phyloP scores from a whole-genome alignment of 2,329 filamentous ascomycete genomes.

The Colletotrichum lentis region DNA sequence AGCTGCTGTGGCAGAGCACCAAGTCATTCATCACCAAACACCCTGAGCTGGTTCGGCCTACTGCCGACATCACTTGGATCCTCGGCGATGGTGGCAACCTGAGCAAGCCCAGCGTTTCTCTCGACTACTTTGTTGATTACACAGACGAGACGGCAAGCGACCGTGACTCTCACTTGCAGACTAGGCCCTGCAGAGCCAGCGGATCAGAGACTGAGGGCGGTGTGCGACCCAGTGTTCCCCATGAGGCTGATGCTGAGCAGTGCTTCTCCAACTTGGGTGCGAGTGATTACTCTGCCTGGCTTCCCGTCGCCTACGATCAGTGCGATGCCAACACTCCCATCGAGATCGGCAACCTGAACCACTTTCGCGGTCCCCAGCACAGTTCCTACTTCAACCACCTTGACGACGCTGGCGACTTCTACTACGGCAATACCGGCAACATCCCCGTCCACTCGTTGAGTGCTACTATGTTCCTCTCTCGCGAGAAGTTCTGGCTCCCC shows the following conservation, averaged over 20 bases:
- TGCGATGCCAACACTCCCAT: slow-evolving; percentile 63
- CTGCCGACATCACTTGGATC: slow-evolving; percentile 60
- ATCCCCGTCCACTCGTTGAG: slow-evolving; percentile 63
- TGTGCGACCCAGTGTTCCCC: slow-evolving; percentile 37
- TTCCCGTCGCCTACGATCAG: slow-evolving; percentile 56
- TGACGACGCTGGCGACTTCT: slow-evolving; percentile 58
- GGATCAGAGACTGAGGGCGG: slow-evolving; percentile 37
- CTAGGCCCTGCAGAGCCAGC: not conserved
- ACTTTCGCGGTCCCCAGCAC: slow-evolving; percentile 60
- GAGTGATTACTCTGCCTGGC: slow-evolving; percentile 45
- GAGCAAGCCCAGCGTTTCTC: slow-evolving; percentile 10
- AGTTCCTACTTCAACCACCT: slow-evolving; percentile 59
- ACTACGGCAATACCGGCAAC: slow-evolving; percentile 57
- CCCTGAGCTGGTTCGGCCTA: slow-evolving; percentile 54
- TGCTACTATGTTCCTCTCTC: slow-evolving; percentile 62
- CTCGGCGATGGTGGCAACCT: slow-evolving; percentile 44
- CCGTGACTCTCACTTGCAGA: not conserved
- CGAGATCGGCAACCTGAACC: slow-evolving; percentile 61
- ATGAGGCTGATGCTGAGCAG: slow-evolving; percentile 22
- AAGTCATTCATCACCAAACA: slow-evolving; percentile 56
- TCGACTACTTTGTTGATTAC: slow-evolving; percentile 29
- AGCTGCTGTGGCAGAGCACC: slow-evolving; percentile 56
- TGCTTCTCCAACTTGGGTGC: slow-evolving; percentile 38
- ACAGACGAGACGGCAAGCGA: not conserved
- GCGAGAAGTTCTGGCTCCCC: slow-evolving; percentile 54